Base-by-base conservation (phyloP, 306 rosid species). In the Sophora flavescens region DNA sequence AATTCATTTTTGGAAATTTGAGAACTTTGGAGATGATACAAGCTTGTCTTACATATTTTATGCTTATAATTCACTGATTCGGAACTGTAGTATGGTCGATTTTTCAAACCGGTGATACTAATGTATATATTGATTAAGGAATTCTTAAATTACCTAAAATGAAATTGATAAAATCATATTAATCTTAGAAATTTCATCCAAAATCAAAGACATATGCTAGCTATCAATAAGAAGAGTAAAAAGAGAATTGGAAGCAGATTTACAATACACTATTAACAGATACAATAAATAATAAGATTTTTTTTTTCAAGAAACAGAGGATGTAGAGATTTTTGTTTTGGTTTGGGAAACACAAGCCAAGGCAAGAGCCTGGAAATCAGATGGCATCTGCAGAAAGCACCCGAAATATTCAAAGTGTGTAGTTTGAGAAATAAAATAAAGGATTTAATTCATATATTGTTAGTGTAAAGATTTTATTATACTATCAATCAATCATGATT, bases 1-100 rank as follows among this genome's bases (percentile, higher is more conserved):
- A 59, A 66, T 53, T 72, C 78, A 26, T 10, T 36, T 50, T 30
- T 5, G 18, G 52, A 59, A 47, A 8, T 67, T 78, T 61, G 30
- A 58, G 51, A 6, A 9, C 54, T 32, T 10, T 51, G 1, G 3
- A 8, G 33, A 26, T 36, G 16, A 12, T 54, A 4, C 3, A 38
- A 28, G 11, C 48, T 45, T 33, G 0, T 7, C 39, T 54, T n/a
- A 0, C 17, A 28, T 18, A 14, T 8, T 69, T 26, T 7, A 42
- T 11, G 50, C 33, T 22, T 26, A 15, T 51, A 60, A 60, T 47
- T 73, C 59, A 45, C 8, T n/a, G 26, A 50, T 35, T 50, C 8
- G 18, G 39, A 22, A 22, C 22, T 22, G 1, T 22, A 22, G 22
- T 22, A 22, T 22, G 22, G 22, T 22, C 22, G 12, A 70, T 35